These are phyloP conservation scores for Solioccasus polychromus DNA, from an alignment of 768 basidiomycete species.

Conservation along the genomic window DNA sequence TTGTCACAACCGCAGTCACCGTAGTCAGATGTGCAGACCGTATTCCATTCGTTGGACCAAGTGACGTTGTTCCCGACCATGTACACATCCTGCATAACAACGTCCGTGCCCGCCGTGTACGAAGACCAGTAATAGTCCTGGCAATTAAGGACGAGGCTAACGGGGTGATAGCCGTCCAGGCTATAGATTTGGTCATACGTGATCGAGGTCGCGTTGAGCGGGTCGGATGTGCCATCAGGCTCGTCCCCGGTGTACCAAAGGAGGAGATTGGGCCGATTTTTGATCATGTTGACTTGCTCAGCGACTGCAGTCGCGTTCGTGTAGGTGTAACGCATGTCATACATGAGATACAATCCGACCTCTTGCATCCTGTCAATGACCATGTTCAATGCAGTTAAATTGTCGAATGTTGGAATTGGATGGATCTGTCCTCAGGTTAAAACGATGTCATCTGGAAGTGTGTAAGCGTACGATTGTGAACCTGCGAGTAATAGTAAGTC, in stretches of 20 bases:
- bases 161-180: conserved; percentile 65
- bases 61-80: conserved; percentile 57
- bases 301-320: conserved; percentile 60
- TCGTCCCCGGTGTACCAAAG: conserved; percentile 77
- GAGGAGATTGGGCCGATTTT: conserved; percentile 63
- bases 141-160: conserved; percentile 64
- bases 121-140: conserved; percentile 61
- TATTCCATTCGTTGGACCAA: conserved; percentile 58
- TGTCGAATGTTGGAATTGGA: conserved; percentile 63
- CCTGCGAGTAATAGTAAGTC: conserved; percentile 6
- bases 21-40: conserved; percentile 59
- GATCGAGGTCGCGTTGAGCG: conserved; percentile 50
- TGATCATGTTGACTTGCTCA: conserved; percentile 67
- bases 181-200: conserved; percentile 57
- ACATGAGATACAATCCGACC: conserved; percentile 71
- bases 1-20: conserved; percentile 76
- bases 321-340: conserved; percentile 78
- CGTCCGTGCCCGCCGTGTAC: conserved; percentile 63
- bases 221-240: conserved; percentile 68
- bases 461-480: conserved; percentile 32
- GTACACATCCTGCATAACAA: conserved; percentile 64
- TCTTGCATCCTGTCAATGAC: conserved; percentile 73
- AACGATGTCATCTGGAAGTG: background rate
- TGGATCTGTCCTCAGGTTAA: conserved; percentile 47
- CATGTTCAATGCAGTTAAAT: conserved; percentile 51